phyloP scores from a whole-genome alignment of 306 rosid genomes.

The Dryas octopetala region DNA sequence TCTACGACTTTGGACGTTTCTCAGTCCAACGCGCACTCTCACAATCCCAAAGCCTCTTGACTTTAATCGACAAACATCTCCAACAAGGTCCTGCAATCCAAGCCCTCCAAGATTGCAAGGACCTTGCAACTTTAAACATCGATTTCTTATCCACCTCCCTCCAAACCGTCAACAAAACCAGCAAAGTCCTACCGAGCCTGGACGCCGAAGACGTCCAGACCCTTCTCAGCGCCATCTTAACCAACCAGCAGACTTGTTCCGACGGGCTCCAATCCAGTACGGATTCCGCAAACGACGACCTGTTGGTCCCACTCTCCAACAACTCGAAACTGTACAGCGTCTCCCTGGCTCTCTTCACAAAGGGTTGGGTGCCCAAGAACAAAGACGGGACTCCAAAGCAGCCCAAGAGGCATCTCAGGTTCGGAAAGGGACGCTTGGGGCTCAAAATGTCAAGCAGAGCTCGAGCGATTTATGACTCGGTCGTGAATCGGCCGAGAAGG shows the following conservation, averaged over 20 bases:
- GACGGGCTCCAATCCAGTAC: conserved; percentile 27
- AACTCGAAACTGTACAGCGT: conserved; percentile 30
- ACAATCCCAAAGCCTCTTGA: conserved; percentile 24
- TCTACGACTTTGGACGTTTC: conserved; percentile 34
- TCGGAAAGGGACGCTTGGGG: conserved; percentile 26
- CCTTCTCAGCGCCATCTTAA: conserved; percentile 39
- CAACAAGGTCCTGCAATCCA: neutral
- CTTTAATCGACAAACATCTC: conserved; percentile 22
- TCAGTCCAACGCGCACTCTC: conserved; percentile 28
- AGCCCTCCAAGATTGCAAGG: conserved; percentile 35
- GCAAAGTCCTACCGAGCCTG: conserved; percentile 24
- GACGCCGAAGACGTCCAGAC: conserved; percentile 39
- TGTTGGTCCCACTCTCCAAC: conserved; percentile 11
- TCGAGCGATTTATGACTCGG: conserved; percentile 19
- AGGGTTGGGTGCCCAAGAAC: conserved; percentile 42
- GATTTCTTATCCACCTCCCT: conserved; percentile 24
- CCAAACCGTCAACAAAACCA: conserved; percentile 16
- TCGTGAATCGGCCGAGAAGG: conserved; percentile 17
- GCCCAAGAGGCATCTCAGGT: conserved; percentile 7
- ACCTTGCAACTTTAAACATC: conserved; percentile 24
- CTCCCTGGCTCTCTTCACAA: conserved; percentile 30
- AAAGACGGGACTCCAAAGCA: neutral
- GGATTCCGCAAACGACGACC: conserved; percentile 9
- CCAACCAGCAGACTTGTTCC: conserved; percentile 39
- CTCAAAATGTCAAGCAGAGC: conserved; percentile 28